A percentile compares a stretch with the other conserved stretches of the same genome.
These are phyloP conservation scores for Pseudogymnoascus sp. DNA, from an alignment of 2,329 filamentous ascomycete genomes.

Conservation along the genomic window DNA sequence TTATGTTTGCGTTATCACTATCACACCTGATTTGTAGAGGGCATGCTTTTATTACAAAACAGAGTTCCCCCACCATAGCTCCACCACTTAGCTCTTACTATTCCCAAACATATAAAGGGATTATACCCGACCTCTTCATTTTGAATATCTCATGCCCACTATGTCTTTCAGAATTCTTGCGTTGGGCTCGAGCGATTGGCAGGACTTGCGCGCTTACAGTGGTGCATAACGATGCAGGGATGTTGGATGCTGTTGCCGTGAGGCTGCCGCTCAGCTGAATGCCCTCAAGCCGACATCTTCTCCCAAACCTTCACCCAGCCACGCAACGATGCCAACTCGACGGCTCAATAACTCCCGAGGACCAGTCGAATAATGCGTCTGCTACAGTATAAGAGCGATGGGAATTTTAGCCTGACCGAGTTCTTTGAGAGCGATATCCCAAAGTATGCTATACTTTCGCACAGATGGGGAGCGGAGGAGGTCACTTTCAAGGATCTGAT, in stretches of 20 bases:
- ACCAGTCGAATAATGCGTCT: slow-evolving; percentile 14
- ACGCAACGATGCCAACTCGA: slow-evolving; percentile 8
- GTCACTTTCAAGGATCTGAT: slow-evolving; percentile 10
- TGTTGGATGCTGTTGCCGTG: background rate
- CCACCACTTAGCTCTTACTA: too few species aligned
- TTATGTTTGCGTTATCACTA: too few species aligned
- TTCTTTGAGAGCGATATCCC: slow-evolving; percentile 11
- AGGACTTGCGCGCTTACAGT: slow-evolving; percentile 15
- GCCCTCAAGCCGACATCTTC: slow-evolving; percentile 5
- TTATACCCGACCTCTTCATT: too few species aligned
- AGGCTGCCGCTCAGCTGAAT: slow-evolving; percentile 7
- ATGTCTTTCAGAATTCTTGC: slow-evolving; percentile 13
- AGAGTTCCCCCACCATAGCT: too few species aligned
- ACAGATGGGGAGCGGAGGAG: slow-evolving; percentile 14
- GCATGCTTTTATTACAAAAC: too few species aligned
- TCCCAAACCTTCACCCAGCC: slow-evolving; percentile 9
- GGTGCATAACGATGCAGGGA: slow-evolving; percentile 12
- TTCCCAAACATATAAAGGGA: too few species aligned
- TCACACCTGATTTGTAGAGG: too few species aligned
- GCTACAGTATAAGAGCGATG: slow-evolving; percentile 10
- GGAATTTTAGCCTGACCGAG: slow-evolving; percentile 11
- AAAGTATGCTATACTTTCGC: slow-evolving; percentile 15
- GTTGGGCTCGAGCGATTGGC: slow-evolving; percentile 11
- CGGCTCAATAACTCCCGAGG: slow-evolving; percentile 9
- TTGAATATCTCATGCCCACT: slow-evolving; percentile 10